phyloP scores from a whole-genome alignment of 2,329 filamentous ascomycete species.

The Trichoderma brevicompactum region DNA sequence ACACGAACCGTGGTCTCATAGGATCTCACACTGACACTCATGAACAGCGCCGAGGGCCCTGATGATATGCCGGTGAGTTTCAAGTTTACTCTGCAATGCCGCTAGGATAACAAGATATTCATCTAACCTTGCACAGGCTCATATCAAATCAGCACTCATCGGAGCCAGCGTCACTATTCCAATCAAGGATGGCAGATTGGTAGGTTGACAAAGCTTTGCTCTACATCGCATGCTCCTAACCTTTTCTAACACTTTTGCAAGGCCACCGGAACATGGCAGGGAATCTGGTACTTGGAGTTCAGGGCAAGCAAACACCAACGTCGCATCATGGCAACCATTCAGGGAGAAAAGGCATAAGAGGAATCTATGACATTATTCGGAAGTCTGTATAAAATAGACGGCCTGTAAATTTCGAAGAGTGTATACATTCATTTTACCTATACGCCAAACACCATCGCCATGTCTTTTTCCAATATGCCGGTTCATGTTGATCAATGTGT shows the following conservation, averaged over 20 bases:
- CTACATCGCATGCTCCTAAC: not conserved
- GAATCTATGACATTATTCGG: conserved; percentile 18
- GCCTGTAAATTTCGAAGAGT: conserved; percentile 1
- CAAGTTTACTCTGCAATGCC: not conserved
- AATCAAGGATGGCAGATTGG: conserved; percentile 82
- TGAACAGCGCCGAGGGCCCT: conserved; percentile 72
- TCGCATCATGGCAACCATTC: conserved; percentile 88
- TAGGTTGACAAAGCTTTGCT: conserved; percentile 42
- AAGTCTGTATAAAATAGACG: conserved; percentile 21
- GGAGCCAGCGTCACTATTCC: conserved; percentile 90
- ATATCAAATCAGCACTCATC: conserved; percentile 89
- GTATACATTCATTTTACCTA: conserved; percentile 26
- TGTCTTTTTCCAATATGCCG: conserved; percentile 34
- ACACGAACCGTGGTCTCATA: not conserved
- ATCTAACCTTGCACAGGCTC: conserved; percentile 59
- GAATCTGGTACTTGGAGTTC: conserved; percentile 96
- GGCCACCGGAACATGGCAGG: conserved; percentile 75
- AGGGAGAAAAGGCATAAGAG: conserved; percentile 71
- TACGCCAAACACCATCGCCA: conserved; percentile 47
- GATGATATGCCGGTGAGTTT: conserved; percentile 87
- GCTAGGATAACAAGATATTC: not conserved
- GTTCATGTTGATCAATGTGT: conserved; percentile 37
- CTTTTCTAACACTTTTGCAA: conserved; percentile 34
- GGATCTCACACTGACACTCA: not conserved
- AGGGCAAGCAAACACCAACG: conserved; percentile 74